Evolutionary conservation across 2,329 filamentous ascomycete genomes (phyloP), one percentile per base, ranked within the genome.

Genomic region (Dactylellina cionopaga): DNA sequence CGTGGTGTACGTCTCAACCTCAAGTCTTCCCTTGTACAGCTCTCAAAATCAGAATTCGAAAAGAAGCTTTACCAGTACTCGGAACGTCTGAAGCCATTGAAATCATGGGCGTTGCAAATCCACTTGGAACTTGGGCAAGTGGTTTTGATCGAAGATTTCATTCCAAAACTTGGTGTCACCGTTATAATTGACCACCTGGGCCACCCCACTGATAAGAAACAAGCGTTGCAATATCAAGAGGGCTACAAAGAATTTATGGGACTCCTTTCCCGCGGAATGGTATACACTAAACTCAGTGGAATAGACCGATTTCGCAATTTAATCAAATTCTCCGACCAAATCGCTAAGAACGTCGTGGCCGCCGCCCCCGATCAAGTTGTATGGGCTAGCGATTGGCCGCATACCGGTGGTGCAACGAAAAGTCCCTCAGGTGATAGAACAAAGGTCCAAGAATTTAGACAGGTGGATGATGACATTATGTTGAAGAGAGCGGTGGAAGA

Each of bases 1-100:
- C 76, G 79, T 4, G 79, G 77, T 3, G 76, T 79, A n/a, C 76
- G 79, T 5, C 68, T 80, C 33, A 80, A 80, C 60, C 75, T 80
- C 37, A 75, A 76, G 31, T 78, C 77, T 2, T 76, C 77, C 1
- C 70, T 74, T 0, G 44, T 76, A 27, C 63, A 63, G 4, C 74
- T 76, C 11, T 65, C 71, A 25, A 74, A 65, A n/a, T 65, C 59
- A 4, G 76, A 75, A 7, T 77, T 78, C 35, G 74, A 75, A 47
- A 43, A 25, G 3, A 66, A 73, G 4, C 68, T 79, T 25, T 60
- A 60, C 22, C 68, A 47, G 31, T 76, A 77, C 52, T 77, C 78
- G 2, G 75, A 76, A 15, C 58, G 75, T 3, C 66, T 79, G 19
- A 72, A 76, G 19, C 77, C 74, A 2, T 52, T 78, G 29, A 71